These are phyloP conservation scores for Mortierella sp. DNA, from an alignment of 371 early-diverging fungal genomes.

Conservation along the genomic window DNA sequence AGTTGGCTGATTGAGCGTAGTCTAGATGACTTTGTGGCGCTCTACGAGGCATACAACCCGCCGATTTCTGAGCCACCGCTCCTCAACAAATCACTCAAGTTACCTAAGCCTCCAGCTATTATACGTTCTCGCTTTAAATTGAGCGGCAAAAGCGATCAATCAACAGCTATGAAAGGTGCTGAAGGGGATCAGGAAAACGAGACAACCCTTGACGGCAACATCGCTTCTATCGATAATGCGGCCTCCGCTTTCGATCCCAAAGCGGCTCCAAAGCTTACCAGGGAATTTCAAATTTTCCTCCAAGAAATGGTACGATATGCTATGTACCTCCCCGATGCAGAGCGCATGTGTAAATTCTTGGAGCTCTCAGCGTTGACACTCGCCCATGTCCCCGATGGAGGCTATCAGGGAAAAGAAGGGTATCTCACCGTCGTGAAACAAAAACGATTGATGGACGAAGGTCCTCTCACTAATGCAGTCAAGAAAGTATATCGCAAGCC, in stretches of 20 bases:
- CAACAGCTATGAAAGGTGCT: slow-evolving; percentile 3
- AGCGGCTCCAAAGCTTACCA: slow-evolving; percentile 34
- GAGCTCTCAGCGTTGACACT: slow-evolving; percentile 54
- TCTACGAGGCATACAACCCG: slow-evolving; percentile 49
- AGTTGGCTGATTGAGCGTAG: slow-evolving; percentile 55
- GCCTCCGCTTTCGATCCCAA: slow-evolving; percentile 41
- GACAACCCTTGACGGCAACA: not conserved
- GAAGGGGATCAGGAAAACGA: not conserved
- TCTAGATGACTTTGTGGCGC: slow-evolving; percentile 50
- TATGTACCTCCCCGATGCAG: slow-evolving; percentile 54
- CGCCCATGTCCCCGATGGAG: slow-evolving; percentile 50
- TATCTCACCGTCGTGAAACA: slow-evolving; percentile 53
- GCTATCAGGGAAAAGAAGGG: slow-evolving; percentile 56
- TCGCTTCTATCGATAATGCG: not conserved
- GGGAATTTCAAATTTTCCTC: slow-evolving; percentile 52
- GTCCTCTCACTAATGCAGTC: slow-evolving; percentile 43
- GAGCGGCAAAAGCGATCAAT: slow-evolving; percentile 2
- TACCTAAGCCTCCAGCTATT: slow-evolving; percentile 47
- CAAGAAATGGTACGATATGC: slow-evolving; percentile 56
- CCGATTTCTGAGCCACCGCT: slow-evolving; percentile 42
- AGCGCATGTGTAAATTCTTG: slow-evolving; percentile 56
- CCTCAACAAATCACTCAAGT: slow-evolving; percentile 27
- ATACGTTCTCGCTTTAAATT: slow-evolving; percentile 48
- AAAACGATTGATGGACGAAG: slow-evolving; percentile 54
- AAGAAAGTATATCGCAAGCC: slow-evolving; percentile 55